A percentile compares a stretch with the other conserved stretches of the same genome.
Conservation (phyloP, 1,284 basidiomycete genomes). For the Cryptococcus sp. region DNA sequence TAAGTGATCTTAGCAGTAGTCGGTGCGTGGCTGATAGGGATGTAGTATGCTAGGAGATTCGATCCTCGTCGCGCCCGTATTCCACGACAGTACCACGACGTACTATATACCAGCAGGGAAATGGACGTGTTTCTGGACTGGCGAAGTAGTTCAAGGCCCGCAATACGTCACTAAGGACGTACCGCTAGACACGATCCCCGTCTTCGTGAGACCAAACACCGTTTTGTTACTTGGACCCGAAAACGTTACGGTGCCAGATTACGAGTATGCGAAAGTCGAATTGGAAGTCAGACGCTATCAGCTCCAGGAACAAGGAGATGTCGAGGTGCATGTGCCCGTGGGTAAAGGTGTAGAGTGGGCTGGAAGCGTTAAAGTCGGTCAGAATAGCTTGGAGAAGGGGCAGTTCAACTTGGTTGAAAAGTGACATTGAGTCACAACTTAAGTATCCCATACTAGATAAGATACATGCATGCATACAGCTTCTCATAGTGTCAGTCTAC, state of each 20-base stretch:
- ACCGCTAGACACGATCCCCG: slow-evolving; percentile 57
- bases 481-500: no score
- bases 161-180: slow-evolving; percentile 40
- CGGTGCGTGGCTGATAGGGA: not conserved
- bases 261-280: slow-evolving; percentile 59
- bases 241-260: slow-evolving; percentile 64
- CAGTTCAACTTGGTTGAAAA: slow-evolving; percentile 1
- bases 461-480: no score
- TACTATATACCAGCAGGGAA: slow-evolving; percentile 69
- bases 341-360: slow-evolving; percentile 42
- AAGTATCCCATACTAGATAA: no score
- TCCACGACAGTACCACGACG: slow-evolving; percentile 62
- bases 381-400: slow-evolving; percentile 17
- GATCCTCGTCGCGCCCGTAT: slow-evolving; percentile 72
- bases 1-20: slow-evolving; percentile 5
- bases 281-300: slow-evolving; percentile 62
- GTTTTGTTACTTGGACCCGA: slow-evolving; percentile 63
- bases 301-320: slow-evolving; percentile 45
- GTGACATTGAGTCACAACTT: no score
- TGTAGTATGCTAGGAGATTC: slow-evolving; percentile 65
- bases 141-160: slow-evolving; percentile 33
- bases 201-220: slow-evolving; percentile 65
- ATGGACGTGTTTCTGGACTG: slow-evolving; percentile 61
- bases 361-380: slow-evolving; percentile 22
- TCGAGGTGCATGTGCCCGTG: slow-evolving; percentile 55